Conservation (phyloP, 805 yeast species). For the Isabelozyma pseudorhagii region DNA sequence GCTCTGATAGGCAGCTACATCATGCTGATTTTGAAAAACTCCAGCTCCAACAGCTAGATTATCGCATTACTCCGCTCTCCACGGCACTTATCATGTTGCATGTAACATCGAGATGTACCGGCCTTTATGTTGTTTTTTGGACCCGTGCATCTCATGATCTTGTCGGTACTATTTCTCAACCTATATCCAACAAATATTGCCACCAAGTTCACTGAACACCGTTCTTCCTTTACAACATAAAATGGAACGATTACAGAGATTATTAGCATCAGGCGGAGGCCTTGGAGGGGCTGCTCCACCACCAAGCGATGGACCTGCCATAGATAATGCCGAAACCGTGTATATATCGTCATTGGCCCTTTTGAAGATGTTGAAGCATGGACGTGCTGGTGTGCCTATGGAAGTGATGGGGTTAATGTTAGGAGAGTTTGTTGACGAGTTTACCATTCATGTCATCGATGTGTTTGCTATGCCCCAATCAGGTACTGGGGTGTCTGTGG, state of each 20-base stretch:
- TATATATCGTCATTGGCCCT: conserved; percentile 94
- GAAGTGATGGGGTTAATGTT: conserved; percentile 96
- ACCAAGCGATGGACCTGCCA: conserved; percentile 68
- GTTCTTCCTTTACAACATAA: background rate
- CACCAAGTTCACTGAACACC: conserved; percentile 8
- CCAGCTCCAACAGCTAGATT: too few species aligned
- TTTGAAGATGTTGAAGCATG: conserved; percentile 95
- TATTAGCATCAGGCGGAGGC: conserved; percentile 46
- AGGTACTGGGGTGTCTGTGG: conserved; percentile 98
- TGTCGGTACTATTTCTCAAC: background rate
- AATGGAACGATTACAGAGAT: conserved; percentile 51
- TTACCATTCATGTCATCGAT: conserved; percentile 94
- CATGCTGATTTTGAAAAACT: background rate
- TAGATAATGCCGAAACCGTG: conserved; percentile 94
- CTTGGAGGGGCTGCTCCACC: conserved; percentile 44
- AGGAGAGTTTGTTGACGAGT: conserved; percentile 97
- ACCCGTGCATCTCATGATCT: background rate
- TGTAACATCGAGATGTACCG: background rate
- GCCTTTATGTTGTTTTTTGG: background rate
- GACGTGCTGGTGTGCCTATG: conserved; percentile 85
- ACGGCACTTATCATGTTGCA: background rate
- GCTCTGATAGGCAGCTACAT: background rate
- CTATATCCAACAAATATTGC: conserved; percentile 6
- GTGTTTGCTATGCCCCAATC: conserved; percentile 99
- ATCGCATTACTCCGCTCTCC: background rate